phyloP scores from a whole-genome alignment of 106 monocot species.

The Dendrobium officinale region DNA sequence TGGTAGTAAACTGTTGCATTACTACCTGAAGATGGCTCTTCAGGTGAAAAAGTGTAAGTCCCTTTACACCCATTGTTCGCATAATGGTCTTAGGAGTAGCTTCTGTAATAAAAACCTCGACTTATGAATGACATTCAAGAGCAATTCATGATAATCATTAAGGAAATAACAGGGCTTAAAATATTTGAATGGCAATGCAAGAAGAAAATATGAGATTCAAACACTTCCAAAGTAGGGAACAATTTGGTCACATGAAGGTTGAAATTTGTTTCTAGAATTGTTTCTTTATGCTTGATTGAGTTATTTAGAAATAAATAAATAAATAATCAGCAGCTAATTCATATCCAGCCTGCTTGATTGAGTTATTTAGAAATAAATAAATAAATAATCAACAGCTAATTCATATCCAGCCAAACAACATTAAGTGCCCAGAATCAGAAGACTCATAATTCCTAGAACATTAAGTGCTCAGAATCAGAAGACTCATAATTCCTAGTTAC shows the following conservation, averaged over 20 bases:
- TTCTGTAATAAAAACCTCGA: conserved; percentile 41
- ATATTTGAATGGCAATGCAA: background rate
- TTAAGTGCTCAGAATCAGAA: no score
- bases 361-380: background rate
- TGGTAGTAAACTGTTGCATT: background rate
- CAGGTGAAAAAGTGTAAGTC: conserved; percentile 85
- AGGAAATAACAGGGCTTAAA: background rate
- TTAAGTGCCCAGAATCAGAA: no score
- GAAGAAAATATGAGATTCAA: background rate
- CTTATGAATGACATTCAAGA: background rate
- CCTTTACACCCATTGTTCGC: conserved; percentile 94
- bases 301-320: background rate
- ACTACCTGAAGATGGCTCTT: conserved; percentile 97
- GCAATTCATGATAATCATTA: background rate
- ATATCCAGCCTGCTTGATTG: background rate
- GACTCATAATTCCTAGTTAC: no score
- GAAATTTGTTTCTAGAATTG: background rate
- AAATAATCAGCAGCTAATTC: no score
- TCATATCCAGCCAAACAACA: no score
- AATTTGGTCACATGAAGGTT: background rate
- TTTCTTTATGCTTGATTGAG: background rate
- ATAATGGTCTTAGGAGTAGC: conserved; percentile 93
- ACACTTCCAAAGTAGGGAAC: background rate
- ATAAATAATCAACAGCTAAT: no score
- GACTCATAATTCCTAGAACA: no score